Conservation (phyloP, 352 stramenopile genomes). For the Globisporangium lucens region DNA sequence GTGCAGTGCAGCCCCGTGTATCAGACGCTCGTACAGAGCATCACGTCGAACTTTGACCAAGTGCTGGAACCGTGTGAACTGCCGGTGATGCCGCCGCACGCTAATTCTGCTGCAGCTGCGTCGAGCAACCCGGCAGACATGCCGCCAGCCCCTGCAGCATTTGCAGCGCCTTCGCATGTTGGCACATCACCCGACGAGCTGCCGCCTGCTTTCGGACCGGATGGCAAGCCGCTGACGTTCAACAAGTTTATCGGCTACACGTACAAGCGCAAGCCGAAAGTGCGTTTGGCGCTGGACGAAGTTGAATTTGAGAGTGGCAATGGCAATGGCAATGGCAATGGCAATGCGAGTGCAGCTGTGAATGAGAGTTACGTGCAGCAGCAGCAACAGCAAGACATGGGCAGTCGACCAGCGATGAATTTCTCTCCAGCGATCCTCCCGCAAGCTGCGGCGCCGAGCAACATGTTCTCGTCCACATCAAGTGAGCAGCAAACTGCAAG, state of each 20-base stretch:
- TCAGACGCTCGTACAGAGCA: constrained; percentile 76
- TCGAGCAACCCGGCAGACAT: background rate
- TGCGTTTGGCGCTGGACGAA: constrained; percentile 76
- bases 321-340: constrained; percentile 1
- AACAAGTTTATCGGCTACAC: constrained; percentile 93
- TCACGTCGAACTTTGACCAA: constrained; percentile 96
- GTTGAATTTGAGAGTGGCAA: constrained; percentile 51
- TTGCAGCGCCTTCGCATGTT: constrained; percentile 12
- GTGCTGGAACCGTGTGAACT: constrained; percentile 82
- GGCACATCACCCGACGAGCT: constrained; percentile 22
- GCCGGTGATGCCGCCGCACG: constrained; percentile 21
- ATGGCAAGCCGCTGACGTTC: constrained; percentile 82
- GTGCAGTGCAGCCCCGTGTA: constrained; percentile 50
- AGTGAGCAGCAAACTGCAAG: background rate
- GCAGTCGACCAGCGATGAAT: background rate
- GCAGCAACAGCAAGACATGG: background rate
- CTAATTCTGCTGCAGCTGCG: background rate
- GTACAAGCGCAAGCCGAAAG: constrained; percentile 85
- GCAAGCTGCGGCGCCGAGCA: background rate
- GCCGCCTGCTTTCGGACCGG: constrained; percentile 46
- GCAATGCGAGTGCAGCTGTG: background rate
- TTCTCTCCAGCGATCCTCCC: background rate
- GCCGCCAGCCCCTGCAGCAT: constrained; percentile 10
- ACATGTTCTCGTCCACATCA: background rate
- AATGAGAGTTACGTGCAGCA: background rate